These are phyloP conservation scores for Solanum chmielewskii DNA, from an alignment of 257 asterid species.

Conservation along the genomic window DNA sequence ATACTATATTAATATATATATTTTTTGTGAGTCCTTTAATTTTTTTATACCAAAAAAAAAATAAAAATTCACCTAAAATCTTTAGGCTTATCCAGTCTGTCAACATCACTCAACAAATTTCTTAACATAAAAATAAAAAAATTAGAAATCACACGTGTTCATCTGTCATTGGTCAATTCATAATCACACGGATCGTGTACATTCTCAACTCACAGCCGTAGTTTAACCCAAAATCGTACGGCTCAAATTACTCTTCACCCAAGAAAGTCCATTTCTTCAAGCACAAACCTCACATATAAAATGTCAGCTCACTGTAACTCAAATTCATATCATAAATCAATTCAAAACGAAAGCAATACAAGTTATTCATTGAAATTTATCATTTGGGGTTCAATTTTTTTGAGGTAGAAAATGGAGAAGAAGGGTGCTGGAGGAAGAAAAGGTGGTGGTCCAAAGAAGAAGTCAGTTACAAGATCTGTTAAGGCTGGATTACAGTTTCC, in stretches of 20 bases:
- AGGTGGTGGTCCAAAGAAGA: conserved; percentile 44
- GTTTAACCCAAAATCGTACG: not conserved
- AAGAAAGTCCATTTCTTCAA: not conserved
- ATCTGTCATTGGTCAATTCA: not conserved
- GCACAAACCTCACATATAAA: not conserved
- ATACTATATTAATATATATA: too few species aligned
- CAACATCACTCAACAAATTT: not conserved
- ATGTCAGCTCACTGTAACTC: not conserved
- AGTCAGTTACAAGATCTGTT: conserved; percentile 35
- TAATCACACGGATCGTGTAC: not conserved
- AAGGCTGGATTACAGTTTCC: conserved; percentile 50
- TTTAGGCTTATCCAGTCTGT: not conserved
- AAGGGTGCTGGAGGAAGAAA: conserved; percentile 48
- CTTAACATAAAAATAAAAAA: too few species aligned
- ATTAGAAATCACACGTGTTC: not conserved
- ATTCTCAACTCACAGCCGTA: not conserved
- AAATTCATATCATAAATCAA: not conserved
- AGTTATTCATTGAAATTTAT: not conserved
- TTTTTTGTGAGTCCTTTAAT: not conserved
- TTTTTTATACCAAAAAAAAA: too few species aligned
- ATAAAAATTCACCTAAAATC: not conserved
- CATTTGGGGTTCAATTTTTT: not conserved
- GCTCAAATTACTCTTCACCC: not conserved
- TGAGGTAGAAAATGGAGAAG: conserved; percentile 21
- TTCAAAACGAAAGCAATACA: too few species aligned